A percentile compares a stretch with the other conserved stretches of the same genome.
Conservation (phyloP, 2,329 filamentous ascomycete genomes). For the Lecanosticta acicola region DNA sequence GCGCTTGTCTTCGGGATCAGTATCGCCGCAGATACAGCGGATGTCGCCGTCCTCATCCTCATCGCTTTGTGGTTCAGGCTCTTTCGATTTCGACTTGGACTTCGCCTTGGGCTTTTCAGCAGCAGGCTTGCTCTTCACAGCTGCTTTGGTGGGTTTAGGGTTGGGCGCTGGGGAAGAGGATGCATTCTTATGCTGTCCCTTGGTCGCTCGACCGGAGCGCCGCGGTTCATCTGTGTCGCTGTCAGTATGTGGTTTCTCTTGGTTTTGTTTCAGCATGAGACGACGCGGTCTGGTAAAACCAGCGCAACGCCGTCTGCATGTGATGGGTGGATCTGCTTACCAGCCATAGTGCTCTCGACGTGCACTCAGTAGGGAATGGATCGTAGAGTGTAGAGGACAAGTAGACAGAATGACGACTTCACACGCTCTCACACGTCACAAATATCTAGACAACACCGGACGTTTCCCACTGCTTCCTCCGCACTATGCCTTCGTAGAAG, state of each 20-base stretch:
- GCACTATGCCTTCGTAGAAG: too few relatives aligned
- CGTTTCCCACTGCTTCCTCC: too few relatives aligned
- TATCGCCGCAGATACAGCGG: constrained; percentile 86
- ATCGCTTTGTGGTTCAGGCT: constrained; percentile 50
- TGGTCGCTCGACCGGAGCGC: constrained; percentile 91
- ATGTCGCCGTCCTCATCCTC: constrained; percentile 54
- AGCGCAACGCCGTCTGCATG: not conserved
- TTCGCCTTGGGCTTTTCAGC: constrained; percentile 33
- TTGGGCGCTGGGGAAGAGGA: constrained; percentile 44
- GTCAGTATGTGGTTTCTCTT: constrained; percentile 11
- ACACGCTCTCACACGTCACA: constrained; percentile 22
- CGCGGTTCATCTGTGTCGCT: constrained; percentile 66
- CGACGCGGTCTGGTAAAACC: not conserved
- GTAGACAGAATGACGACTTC: constrained; percentile 13
- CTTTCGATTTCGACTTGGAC: constrained; percentile 38
- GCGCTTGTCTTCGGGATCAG: constrained; percentile 78
- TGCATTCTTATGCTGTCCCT: constrained; percentile 84
- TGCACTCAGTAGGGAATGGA: not conserved
- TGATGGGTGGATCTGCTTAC: constrained; percentile 15
- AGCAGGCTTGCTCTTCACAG: constrained; percentile 36
- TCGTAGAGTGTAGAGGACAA: constrained; percentile 3
- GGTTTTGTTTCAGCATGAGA: not conserved
- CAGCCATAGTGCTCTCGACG: constrained; percentile 14
- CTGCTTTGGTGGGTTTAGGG: constrained; percentile 39
- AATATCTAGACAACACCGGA: constrained; percentile 18